Percentiles rank a stretch among this genome's conserved stretches.
Conservation (phyloP, 345 rosid genomes). For the Eucalyptus erythrocorys region DNA sequence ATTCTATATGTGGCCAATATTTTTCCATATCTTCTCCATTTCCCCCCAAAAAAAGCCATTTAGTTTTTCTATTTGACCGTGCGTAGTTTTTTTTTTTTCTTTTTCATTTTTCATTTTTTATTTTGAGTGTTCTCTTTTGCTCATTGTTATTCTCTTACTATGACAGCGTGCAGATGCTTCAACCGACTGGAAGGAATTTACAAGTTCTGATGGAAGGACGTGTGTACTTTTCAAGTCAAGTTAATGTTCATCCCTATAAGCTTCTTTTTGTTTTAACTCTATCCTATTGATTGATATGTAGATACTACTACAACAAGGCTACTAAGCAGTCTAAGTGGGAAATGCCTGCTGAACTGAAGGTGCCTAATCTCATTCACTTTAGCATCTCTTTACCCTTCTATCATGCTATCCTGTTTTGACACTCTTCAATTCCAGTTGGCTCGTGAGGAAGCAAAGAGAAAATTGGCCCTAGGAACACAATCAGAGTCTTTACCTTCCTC, state of each 20-base stretch:
- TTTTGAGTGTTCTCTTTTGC: background rate
- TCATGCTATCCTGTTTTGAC: background rate
- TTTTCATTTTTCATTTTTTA: background rate
- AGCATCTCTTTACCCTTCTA: background rate
- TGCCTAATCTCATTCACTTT: constrained; percentile 1
- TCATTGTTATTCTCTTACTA: background rate
- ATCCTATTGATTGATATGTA: constrained; percentile 14
- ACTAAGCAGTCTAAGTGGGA: constrained; percentile 89
- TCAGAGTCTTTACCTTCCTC: constrained; percentile 10
- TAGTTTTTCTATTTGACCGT: background rate
- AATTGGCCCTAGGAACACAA: constrained; percentile 16
- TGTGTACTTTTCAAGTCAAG: constrained; percentile 15
- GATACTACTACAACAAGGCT: constrained; percentile 80
- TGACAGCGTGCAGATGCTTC: constrained; percentile 89
- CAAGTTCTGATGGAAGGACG: constrained; percentile 92
- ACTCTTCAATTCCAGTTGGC: constrained; percentile 48
- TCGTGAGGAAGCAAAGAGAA: constrained; percentile 54
- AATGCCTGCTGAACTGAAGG: constrained; percentile 91
- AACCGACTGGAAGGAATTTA: constrained; percentile 92
- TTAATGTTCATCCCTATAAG: background rate
- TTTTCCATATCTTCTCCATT: background rate
- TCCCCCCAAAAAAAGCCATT: background rate
- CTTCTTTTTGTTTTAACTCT: background rate
- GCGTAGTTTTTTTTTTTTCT: background rate
- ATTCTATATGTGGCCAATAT: background rate